phyloP scores from a whole-genome alignment of 345 rosid species.

The Citrus trifoliata region DNA sequence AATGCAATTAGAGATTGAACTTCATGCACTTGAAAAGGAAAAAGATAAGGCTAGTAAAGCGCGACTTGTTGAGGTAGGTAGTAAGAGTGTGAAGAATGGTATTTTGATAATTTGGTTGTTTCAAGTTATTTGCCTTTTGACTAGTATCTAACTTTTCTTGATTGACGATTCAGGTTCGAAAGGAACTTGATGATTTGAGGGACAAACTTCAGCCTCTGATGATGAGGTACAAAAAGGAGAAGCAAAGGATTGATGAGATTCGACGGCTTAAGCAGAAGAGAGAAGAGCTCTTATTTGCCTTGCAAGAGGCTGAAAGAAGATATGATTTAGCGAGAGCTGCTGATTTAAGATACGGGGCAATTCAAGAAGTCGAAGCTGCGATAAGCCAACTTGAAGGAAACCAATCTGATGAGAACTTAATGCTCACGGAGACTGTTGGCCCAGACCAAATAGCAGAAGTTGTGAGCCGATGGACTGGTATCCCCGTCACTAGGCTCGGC shows the following conservation, averaged over 20 bases:
- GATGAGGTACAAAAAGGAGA: constrained; percentile 90
- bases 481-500: constrained; percentile 87
- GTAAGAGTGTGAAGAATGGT: not conserved
- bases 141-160: not conserved
- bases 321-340: constrained; percentile 91
- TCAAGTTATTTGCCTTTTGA: not conserved
- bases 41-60: constrained; percentile 96
- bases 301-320: constrained; percentile 90
- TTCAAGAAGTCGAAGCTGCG: constrained; percentile 78
- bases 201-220: constrained; percentile 84
- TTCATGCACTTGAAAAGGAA: constrained; percentile 89
- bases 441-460: constrained; percentile 94
- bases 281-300: constrained; percentile 68
- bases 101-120: no score
- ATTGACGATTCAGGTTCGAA: constrained; percentile 50
- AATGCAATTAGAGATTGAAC: constrained; percentile 85
- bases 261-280: constrained; percentile 72
- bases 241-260: constrained; percentile 85
- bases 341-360: constrained; percentile 77
- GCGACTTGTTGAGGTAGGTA: constrained; percentile 68
- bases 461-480: constrained; percentile 93
- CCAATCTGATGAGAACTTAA: constrained; percentile 50
- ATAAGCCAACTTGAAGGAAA: constrained; percentile 62
- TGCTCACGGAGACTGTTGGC: constrained; percentile 82
- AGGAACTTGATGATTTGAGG: constrained; percentile 88